These are phyloP conservation scores for Clonostachys sp. DNA, from an alignment of 2,329 filamentous ascomycete species.

Conservation along the genomic window DNA sequence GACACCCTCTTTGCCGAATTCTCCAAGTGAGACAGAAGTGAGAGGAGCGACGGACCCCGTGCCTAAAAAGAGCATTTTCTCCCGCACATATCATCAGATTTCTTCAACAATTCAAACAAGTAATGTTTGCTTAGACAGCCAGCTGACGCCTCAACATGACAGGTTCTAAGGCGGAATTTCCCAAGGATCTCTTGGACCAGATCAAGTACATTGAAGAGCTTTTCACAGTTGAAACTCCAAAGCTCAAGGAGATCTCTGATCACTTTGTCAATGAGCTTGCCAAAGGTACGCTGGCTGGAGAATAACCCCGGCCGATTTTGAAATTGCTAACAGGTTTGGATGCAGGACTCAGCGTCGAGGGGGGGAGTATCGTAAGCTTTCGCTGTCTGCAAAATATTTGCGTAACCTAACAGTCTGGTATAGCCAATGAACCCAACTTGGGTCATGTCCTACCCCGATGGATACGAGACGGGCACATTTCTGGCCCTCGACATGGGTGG, in stretches of 20 bases:
- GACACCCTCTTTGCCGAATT: too few species aligned
- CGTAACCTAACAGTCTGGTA: conserved; percentile 7
- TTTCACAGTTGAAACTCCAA: conserved; percentile 73
- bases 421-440: conserved; percentile 98
- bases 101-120: too few species aligned
- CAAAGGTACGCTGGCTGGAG: conserved; percentile 55
- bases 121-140: not conserved
- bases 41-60: too few species aligned
- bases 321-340: not conserved
- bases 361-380: conserved; percentile 80
- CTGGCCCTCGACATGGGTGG: conserved; percentile 94
- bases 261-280: conserved; percentile 87
- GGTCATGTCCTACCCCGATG: conserved; percentile 87
- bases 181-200: conserved; percentile 74
- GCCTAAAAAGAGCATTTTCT: too few species aligned
- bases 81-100: too few species aligned
- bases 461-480: conserved; percentile 81
- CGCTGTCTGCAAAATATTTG: too few species aligned
- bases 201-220: conserved; percentile 79
- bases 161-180: conserved; percentile 91
- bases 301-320: not conserved
- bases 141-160: conserved; percentile 1
- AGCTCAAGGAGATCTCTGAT: conserved; percentile 84
- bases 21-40: too few species aligned
- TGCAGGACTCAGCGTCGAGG: conserved; percentile 75